Percentiles rank a stretch among this genome's conserved stretches.
These are phyloP conservation scores for Starmerella lactis-condensi DNA, from an alignment of 805 yeast species.

Conservation along the genomic window DNA sequence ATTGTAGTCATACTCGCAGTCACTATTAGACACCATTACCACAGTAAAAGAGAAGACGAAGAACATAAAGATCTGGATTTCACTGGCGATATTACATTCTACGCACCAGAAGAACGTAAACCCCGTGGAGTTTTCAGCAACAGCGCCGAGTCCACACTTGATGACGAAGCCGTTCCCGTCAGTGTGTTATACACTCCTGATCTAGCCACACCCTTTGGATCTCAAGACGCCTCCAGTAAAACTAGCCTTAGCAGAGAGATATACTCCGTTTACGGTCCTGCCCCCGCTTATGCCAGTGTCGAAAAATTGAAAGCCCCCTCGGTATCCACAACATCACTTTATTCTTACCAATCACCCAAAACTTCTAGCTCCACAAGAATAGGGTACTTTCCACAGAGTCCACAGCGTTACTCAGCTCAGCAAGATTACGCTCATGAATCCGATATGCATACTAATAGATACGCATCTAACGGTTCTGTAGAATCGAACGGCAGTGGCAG, in stretches of 20 bases:
- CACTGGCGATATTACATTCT: constrained; percentile 21
- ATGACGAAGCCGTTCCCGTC: background rate
- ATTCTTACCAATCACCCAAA: background rate
- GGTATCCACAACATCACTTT: background rate
- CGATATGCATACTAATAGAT: too few species aligned
- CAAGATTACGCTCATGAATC: too few species aligned
- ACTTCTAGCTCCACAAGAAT: background rate
- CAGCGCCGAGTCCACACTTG: background rate
- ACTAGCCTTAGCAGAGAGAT: constrained; percentile 17
- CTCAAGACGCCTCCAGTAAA: too few species aligned
- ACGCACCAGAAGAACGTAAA: constrained; percentile 1
- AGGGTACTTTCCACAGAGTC: background rate
- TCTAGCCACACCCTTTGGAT: too few species aligned
- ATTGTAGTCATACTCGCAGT: constrained; percentile 19
- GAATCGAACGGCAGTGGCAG: too few species aligned
- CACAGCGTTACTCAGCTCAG: background rate
- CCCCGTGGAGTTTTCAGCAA: background rate
- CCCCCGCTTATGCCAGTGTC: constrained; percentile 13
- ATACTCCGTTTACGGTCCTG: constrained; percentile 13
- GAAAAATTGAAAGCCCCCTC: constrained; percentile 11
- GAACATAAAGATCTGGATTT: constrained; percentile 22
- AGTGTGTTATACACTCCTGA: constrained; percentile 9
- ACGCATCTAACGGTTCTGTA: too few species aligned
- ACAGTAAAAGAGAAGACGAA: constrained; percentile 23
- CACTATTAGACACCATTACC: constrained; percentile 20